Evolutionary conservation across 768 basidiomycete genomes (phyloP), one percentile per base, ranked within the genome.

Genomic region (Sistotremastrum suecicum): DNA sequence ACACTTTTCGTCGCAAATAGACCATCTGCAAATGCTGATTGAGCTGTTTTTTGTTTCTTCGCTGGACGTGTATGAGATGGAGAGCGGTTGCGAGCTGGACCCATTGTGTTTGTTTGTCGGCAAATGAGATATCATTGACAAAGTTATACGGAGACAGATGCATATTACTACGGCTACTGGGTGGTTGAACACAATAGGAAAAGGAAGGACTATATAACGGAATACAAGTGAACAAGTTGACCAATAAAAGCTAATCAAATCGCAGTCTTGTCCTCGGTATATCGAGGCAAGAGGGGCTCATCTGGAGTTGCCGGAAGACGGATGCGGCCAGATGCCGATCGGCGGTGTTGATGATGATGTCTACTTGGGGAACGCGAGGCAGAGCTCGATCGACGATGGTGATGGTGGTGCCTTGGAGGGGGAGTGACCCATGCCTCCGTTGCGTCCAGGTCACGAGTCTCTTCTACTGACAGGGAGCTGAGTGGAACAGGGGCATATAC

Each of bases 401-500:
- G 59, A 45, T 61, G 60, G 45, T 62, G 60, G 34, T 51, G 55
- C 49, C 57, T 11, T 5, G n/a, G 4, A 6, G 33, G 11, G 20
- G 43, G 34, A 7, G 49, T 47, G 47, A 86, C 66, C 83, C 83
- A 84, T 7, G 77, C 81, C 53, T 83, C 81, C 12, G 44, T 46
- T 31, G 71, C 69, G 12, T 74, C 65, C 38, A 78, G 53, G 34
- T 69, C 66, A 12, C 65, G 59, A 2, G 73, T 75, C 20, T 74
- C 61, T 42, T 73, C 63, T 34, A 68, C 65, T 6, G 82, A 70
- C 7, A 84, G 61, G 8, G 72, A 66, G 48, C 61, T 67, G 37
- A 80, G 58, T 0, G 78, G 72, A 1, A 86, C 70, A 8, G 81
- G 80, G n/a, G 80, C 78, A 55, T 84, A 86, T n/a, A 86, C 71